A percentile compares a stretch with the other conserved stretches of the same genome.
These are phyloP conservation scores for Suhomyces kilbournensis DNA, from an alignment of 805 yeast genomes.

Conservation along the genomic window DNA sequence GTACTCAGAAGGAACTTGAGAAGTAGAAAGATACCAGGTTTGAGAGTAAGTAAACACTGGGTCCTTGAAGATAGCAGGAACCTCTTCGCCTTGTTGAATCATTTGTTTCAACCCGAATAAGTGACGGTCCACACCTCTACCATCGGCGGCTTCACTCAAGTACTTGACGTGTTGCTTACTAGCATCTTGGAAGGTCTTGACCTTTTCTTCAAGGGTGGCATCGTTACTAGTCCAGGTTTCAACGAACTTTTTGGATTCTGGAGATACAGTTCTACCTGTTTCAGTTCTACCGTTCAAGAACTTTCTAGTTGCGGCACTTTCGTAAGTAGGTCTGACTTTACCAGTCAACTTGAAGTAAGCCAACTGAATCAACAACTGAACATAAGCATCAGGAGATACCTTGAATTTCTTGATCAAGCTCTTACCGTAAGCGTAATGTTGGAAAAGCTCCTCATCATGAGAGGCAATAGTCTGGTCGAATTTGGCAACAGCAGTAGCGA, in stretches of 20 bases:
- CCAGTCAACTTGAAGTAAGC: constrained; percentile 86
- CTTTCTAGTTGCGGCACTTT: constrained; percentile 90
- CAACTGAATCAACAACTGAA: constrained; percentile 87
- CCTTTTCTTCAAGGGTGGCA: constrained; percentile 52
- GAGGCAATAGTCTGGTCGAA: constrained; percentile 57
- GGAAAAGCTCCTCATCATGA: constrained; percentile 77
- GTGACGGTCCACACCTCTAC: constrained; percentile 91
- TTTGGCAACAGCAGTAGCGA: constrained; percentile 52
- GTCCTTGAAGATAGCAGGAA: constrained; percentile 70
- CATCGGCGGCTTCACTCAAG: constrained; percentile 75
- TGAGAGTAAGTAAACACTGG: constrained; percentile 73
- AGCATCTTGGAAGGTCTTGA: constrained; percentile 69
- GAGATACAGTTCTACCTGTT: constrained; percentile 81
- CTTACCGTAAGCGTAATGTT: constrained; percentile 84
- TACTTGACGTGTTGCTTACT: constrained; percentile 70
- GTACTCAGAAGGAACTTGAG: constrained; percentile 76
- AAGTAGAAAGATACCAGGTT: constrained; percentile 84
- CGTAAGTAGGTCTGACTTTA: constrained; percentile 84
- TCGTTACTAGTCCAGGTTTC: constrained; percentile 63
- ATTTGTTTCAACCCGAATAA: constrained; percentile 81
- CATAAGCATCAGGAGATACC: constrained; percentile 88
- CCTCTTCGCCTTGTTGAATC: constrained; percentile 53
- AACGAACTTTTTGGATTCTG: constrained; percentile 67
- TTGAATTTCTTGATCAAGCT: constrained; percentile 78
- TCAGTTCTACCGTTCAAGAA: constrained; percentile 91